phyloP scores from a whole-genome alignment of 257 asterid species.

The Fraxinus pennsylvanica region DNA sequence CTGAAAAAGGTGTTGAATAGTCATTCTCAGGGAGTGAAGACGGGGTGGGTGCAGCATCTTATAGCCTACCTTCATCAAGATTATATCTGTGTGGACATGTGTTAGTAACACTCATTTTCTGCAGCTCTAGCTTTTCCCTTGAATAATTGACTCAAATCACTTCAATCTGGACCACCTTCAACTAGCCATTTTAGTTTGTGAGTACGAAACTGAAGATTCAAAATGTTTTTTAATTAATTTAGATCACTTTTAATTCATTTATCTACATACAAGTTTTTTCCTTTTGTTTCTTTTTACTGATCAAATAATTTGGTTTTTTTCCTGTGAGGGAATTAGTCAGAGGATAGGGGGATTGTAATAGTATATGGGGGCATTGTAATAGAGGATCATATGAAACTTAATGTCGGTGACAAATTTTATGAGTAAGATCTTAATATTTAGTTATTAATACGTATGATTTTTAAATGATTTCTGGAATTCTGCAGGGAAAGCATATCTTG shows the following conservation, averaged over 20 bases:
- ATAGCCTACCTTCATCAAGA: neutral
- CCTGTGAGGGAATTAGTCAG: neutral
- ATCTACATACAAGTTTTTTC: neutral
- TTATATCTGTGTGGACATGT: neutral
- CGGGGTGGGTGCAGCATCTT: neutral
- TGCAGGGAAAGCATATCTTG: constrained; percentile 55
- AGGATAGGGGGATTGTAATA: neutral
- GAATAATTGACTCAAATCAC: neutral
- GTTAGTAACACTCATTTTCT: neutral
- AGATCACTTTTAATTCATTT: neutral
- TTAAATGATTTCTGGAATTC: neutral
- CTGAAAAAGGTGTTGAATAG: neutral
- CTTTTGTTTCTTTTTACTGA: neutral
- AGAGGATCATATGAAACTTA: constrained; percentile 9
- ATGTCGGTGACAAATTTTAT: neutral
- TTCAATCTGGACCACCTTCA: neutral
- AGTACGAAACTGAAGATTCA: neutral
- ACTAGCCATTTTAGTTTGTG: neutral
- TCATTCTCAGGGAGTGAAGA: neutral
- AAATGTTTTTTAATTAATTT: neutral
- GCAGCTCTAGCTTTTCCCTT: neutral
- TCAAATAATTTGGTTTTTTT: neutral
- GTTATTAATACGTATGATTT: constrained; percentile 16
- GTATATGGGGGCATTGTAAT: neutral
- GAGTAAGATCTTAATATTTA: constrained; percentile 16